Conservation (phyloP, 2,329 filamentous ascomycete species). For the Colletotrichum paranaense region DNA sequence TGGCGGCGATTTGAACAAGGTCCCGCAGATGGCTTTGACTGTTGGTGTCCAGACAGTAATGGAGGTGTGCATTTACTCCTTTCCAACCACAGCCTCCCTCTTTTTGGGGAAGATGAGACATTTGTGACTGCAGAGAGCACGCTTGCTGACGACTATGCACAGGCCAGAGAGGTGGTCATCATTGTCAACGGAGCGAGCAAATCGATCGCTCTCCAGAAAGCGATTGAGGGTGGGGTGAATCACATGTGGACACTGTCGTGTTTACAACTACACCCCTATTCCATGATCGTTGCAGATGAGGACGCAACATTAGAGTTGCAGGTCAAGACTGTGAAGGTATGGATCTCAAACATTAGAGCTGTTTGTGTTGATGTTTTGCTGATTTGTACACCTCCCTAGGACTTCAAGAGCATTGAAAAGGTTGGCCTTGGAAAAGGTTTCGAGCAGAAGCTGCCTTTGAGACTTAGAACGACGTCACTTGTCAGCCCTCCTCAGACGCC, state of each 20-base stretch:
- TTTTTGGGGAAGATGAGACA: conserved; percentile 63
- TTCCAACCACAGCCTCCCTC: conserved; percentile 41
- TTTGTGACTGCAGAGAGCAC: conserved; percentile 46
- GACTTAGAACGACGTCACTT: conserved; percentile 31
- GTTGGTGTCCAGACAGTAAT: conserved; percentile 52
- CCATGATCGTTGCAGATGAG: conserved; percentile 80
- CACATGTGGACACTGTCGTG: conserved; percentile 85
- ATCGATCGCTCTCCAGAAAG: conserved; percentile 76
- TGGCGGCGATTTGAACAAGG: conserved; percentile 35
- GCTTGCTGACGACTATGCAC: conserved; percentile 75
- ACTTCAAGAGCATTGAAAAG: conserved; percentile 70
- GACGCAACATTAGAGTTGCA: conserved; percentile 74
- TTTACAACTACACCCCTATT: conserved; percentile 78
- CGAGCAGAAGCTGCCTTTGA: conserved; percentile 55
- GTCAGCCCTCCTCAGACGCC: conserved; percentile 38
- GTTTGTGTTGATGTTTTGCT: neutral
- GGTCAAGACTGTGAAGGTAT: conserved; percentile 71
- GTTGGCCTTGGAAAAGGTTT: conserved; percentile 59
- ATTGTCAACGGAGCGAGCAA: conserved; percentile 81
- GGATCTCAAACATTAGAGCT: neutral
- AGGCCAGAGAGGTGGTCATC: conserved; percentile 79
- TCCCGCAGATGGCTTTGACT: conserved; percentile 39
- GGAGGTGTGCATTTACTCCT: conserved; percentile 60
- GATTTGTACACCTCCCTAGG: conserved; percentile 4
- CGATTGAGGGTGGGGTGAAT: conserved; percentile 79